These are phyloP conservation scores for Cordyceps cateniannulata DNA, from an alignment of 2,329 filamentous ascomycete genomes.

Conservation along the genomic window DNA sequence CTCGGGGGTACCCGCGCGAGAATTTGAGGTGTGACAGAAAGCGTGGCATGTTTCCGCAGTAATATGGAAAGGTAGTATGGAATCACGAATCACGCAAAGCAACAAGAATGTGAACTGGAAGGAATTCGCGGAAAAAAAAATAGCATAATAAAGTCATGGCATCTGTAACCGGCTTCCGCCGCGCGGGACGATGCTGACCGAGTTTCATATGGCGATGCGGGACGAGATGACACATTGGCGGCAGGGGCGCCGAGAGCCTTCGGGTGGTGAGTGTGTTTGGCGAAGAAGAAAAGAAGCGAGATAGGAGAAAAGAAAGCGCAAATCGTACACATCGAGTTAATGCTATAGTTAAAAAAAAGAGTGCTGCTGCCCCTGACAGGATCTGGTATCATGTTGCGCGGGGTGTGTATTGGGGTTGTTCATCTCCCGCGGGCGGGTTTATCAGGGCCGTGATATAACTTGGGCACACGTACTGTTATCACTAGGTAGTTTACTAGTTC, in stretches of 20 bases:
- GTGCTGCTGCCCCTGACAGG: not conserved
- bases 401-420: not conserved
- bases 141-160: not conserved
- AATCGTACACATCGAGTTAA: too few relatives aligned
- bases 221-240: not conserved
- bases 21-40: too few relatives aligned
- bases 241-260: not conserved
- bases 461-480: not conserved
- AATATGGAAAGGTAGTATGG: too few relatives aligned
- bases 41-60: too few relatives aligned
- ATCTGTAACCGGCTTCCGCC: not conserved
- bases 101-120: too few relatives aligned
- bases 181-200: not conserved
- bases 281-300: not conserved
- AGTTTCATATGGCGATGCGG: slow-evolving; percentile 1
- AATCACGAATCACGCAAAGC: too few relatives aligned
- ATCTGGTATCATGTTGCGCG: not conserved
- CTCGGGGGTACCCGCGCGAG: not conserved
- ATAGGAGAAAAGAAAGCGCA: not conserved
- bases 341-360: too few relatives aligned
- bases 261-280: not conserved
- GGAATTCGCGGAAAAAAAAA: not conserved
- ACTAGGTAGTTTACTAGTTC: too few relatives aligned
- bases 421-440: not conserved
- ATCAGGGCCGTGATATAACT: not conserved